Conservation (phyloP, 2,329 filamentous ascomycete species). For the Ophiostoma fasciatum region DNA sequence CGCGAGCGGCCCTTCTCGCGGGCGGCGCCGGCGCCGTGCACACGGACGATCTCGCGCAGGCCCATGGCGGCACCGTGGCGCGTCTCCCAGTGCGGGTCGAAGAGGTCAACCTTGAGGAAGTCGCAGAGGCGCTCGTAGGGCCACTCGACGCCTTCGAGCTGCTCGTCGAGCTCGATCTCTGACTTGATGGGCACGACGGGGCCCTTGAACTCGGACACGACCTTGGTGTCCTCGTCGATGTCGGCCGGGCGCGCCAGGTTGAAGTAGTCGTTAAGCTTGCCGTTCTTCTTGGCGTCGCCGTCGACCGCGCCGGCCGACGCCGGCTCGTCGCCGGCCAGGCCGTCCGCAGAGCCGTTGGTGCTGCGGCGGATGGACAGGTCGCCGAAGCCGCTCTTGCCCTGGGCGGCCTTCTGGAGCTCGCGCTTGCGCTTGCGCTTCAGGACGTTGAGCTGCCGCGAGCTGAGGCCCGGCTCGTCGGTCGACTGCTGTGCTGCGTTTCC, state of each 20-base stretch:
- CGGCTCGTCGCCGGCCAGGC: constrained; percentile 44
- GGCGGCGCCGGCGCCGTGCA: constrained; percentile 83
- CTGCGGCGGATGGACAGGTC: constrained; percentile 61
- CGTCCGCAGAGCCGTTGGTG: constrained; percentile 46
- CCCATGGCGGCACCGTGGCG: constrained; percentile 94
- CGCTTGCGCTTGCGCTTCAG: constrained; percentile 88
- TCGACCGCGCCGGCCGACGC: constrained; percentile 31
- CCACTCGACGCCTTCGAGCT: constrained; percentile 73
- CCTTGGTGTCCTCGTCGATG: constrained; percentile 77
- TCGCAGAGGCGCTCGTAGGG: constrained; percentile 89
- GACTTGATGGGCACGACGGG: constrained; percentile 68
- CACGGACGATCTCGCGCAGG: constrained; percentile 74
- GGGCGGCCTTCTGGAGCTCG: constrained; percentile 69
- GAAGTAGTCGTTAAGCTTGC: constrained; percentile 70
- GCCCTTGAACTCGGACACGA: constrained; percentile 93
- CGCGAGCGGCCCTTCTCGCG: constrained; percentile 55
- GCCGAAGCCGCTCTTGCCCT: constrained; percentile 78
- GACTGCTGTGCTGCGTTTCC: constrained; percentile 19
- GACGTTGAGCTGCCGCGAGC: constrained; percentile 86
- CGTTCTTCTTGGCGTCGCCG: constrained; percentile 42
- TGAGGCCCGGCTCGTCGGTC: constrained; percentile 55
- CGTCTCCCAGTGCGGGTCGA: constrained; percentile 88
- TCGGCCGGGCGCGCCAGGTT: constrained; percentile 65
- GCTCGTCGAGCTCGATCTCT: constrained; percentile 63
- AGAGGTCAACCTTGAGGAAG: constrained; percentile 83